Base-by-base conservation (phyloP, 139 green algal species). In the Chlorella ohadii region DNA sequence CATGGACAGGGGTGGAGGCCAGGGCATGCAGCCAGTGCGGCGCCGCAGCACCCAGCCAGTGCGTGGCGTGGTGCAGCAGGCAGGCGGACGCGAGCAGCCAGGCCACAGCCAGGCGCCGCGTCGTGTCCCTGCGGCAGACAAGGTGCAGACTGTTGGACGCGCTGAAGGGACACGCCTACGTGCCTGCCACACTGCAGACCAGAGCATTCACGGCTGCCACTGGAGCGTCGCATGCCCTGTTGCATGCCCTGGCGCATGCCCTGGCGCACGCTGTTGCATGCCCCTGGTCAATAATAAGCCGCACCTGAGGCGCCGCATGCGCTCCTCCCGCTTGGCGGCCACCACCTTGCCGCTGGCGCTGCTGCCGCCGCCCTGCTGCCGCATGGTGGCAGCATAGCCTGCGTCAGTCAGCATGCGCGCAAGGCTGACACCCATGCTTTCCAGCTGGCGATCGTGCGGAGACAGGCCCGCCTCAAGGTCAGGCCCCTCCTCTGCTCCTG, bases 51-150 rank as follows among this genome's bases (percentile, higher is more conserved):
- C 72, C 83, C 13, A 88, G 81, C 88, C 87, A 92, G 80, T 98
- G 94, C 1, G 83, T 87, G 28, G 94, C 47, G 87, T 98, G 96
- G 67, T 93, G 92, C 19, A 94, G 80, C 36, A 95, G 82, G 88
- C 93, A 98, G 15, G 94, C 89, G 20, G 90, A 90, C 4, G 93
- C 94, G 51, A 98, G 90, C 51, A 88, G 77, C 92, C 93, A 96
- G 1, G 96, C 95, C 0, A 97, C 55, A 0, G 88, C 87, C 19
- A 98, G 91, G 36, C 92, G 84, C 44, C 84, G 23, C 1, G 90
- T 94, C 13, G 76, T 82, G 7, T 82, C 76, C 76, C 76, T 81
- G 75, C 75, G 36, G 33, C 12, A 64, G 7, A 9, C 36, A 1
- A 28, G 9, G 51, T 47, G 6, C 12, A 1, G 9, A 13, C 34